Evolutionary conservation across 208 protist genomes (phyloP), one percentile per base, ranked within the genome.

Genomic region (Wallacemonas rigidus): DNA sequence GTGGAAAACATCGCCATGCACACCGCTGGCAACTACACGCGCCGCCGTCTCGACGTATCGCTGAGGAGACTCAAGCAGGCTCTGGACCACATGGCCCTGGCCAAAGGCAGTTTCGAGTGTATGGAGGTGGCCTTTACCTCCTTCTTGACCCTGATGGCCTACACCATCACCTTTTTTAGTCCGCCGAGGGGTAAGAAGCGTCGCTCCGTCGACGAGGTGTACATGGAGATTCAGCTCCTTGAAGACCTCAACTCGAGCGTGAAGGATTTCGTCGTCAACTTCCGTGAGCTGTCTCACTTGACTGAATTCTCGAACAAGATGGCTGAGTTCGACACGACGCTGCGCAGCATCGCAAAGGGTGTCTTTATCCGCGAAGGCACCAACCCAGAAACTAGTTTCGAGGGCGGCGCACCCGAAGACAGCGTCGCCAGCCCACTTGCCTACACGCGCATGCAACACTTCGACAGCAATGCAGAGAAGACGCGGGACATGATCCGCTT

Each of bases 1-100:
- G 91, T 93, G 35, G 91, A 96, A 69, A 89, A 78, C 69, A 96
- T 96, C 71, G 88, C 89, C 2, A 86, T 96, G 85, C 87, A 96
- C 79, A 76, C 65, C 38, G 87, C 81, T 0, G 89, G 86, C 62
- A 35, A 61, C 11, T 91, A 89, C 82, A 88, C 84, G 1, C 75
- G 78, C 45, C 67, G 51, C 36, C 83, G 85, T 50, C 84, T 96
- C 54, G 86, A 96, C 53, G 57, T 0, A 7, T 88, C 81, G n/a
- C 77, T 96, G 38, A 58, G 53, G 26, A 79, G 64, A 57, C 76
- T 96, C 67, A 92, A 92, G 76, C 67, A 72, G 55, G 79, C 81
- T 44, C 78, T 96, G 14, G 78, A 93, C 72, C 86, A 93, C 73
- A 87, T 93, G 82, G 85, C 87, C 9, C 87, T 96, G 36, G 85